Percentiles rank a stretch among this genome's conserved stretches.
phyloP scores from a whole-genome alignment of 192 early-diverging fungal species.

The Podila clonocystis region DNA sequence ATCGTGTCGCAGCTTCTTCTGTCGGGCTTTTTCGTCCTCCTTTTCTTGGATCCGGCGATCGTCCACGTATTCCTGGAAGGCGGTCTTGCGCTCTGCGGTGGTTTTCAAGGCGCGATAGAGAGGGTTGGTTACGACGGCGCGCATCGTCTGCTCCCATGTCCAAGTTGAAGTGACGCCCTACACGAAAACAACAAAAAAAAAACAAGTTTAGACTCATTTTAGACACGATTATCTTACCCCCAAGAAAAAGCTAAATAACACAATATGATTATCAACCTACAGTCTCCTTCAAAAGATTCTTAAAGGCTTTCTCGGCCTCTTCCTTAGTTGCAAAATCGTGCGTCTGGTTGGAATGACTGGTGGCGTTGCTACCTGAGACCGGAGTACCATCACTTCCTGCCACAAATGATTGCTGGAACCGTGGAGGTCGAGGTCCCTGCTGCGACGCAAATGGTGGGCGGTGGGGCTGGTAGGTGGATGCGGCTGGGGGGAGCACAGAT shows the following conservation, averaged over 20 bases:
- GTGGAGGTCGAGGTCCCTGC: conserved; percentile 31
- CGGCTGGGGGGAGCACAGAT: neutral
- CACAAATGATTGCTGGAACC: conserved; percentile 34
- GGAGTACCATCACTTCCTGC: conserved; percentile 13
- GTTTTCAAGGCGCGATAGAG: conserved; percentile 88
- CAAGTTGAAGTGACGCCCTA: conserved; percentile 83
- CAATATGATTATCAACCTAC: conserved; percentile 43
- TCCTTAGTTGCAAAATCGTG: conserved; percentile 79
- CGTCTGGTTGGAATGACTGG: conserved; percentile 1
- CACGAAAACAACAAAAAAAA: neutral
- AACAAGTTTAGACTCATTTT: neutral
- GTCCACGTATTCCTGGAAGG: conserved; percentile 80
- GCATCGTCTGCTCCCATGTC: conserved; percentile 95
- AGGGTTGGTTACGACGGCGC: conserved; percentile 83
- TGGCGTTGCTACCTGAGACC: neutral
- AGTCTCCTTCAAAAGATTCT: conserved; percentile 73
- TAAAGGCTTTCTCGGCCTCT: conserved; percentile 85
- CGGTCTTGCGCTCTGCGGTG: conserved; percentile 80
- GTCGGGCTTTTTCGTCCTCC: conserved; percentile 51
- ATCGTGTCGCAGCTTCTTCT: conserved; percentile 30
- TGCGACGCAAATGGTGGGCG: conserved; percentile 17
- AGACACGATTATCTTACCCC: neutral
- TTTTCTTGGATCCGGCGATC: conserved; percentile 65
- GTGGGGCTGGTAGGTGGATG: neutral
- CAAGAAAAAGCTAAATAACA: neutral